Evolutionary conservation across 805 yeast genomes (phyloP).

Genomic region (Maudiozyma serrabonitensis): DNA sequence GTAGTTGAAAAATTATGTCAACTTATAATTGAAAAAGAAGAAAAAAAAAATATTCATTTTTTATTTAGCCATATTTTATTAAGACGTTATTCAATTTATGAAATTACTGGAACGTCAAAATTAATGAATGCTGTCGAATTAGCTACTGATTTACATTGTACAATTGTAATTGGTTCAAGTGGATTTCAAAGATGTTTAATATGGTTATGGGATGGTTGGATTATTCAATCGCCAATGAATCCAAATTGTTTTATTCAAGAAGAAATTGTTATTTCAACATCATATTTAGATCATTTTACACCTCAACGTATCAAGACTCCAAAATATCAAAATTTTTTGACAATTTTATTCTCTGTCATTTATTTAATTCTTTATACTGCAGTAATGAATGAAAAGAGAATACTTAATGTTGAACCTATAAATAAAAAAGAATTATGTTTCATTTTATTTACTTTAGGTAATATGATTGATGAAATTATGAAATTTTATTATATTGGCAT

Average conservation of each 20-base stretch:
- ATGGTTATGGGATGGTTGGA: slow-evolving; percentile 94
- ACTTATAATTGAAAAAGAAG: slow-evolving; percentile 52
- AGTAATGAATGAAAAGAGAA: slow-evolving; percentile 46
- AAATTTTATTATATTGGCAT: slow-evolving; percentile 72
- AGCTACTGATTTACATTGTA: slow-evolving; percentile 78
- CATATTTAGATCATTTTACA: slow-evolving; percentile 55
- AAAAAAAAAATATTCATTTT: slow-evolving; percentile 35
- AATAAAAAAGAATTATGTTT: slow-evolving; percentile 46
- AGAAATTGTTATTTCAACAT: slow-evolving; percentile 46
- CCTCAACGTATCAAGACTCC: slow-evolving; percentile 84
- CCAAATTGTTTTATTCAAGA: slow-evolving; percentile 62
- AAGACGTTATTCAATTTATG: slow-evolving; percentile 58
- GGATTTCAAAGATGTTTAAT: slow-evolving; percentile 81
- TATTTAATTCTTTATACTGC: slow-evolving; percentile 57
- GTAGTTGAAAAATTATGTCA: slow-evolving; percentile 74
- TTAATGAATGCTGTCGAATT: slow-evolving; percentile 75
- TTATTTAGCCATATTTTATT: slow-evolving; percentile 69
- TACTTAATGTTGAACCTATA: slow-evolving; percentile 26
- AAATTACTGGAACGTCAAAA: slow-evolving; percentile 48
- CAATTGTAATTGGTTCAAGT: slow-evolving; percentile 63
- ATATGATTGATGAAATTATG: slow-evolving; percentile 53
- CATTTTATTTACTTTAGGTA: slow-evolving; percentile 58
- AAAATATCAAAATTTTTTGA: slow-evolving; percentile 64
- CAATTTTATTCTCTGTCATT: slow-evolving; percentile 54
- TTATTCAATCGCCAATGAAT: slow-evolving; percentile 60